Evolutionary conservation across 2,329 filamentous ascomycete genomes (phyloP).

Genomic region (Neonectria punicea): DNA sequence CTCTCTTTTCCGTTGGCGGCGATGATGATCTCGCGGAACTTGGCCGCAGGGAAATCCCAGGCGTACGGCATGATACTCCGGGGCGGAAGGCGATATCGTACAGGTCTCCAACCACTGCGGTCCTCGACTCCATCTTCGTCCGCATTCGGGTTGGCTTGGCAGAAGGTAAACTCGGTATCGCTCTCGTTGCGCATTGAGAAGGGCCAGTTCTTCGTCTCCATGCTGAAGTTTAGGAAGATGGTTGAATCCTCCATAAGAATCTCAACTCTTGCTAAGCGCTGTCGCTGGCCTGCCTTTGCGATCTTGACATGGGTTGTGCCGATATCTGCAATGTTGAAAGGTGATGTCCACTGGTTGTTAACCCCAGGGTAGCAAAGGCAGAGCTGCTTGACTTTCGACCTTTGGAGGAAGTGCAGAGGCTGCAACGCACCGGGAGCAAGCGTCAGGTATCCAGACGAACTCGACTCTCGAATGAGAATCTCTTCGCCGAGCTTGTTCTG

Average conservation of each 20-base stretch:
- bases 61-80: constrained; percentile 99
- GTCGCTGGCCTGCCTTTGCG: constrained; percentile 87
- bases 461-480: constrained; percentile 89
- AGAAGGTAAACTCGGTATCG: constrained; percentile 96
- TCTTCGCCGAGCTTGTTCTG: constrained; percentile 94
- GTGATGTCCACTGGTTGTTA: constrained; percentile 97
- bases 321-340: constrained; percentile 96
- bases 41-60: constrained; percentile 99
- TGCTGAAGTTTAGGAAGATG: constrained; percentile 89
- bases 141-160: constrained; percentile 90
- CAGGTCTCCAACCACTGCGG: constrained; percentile 88
- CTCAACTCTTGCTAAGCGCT: constrained; percentile 87
- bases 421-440: constrained; percentile 82
- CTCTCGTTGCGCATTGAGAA: constrained; percentile 99
- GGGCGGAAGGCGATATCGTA: constrained; percentile 90
- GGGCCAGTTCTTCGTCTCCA: constrained; percentile 96
- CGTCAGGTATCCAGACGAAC: constrained; percentile 85
- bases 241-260: constrained; percentile 93
- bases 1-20: constrained; percentile 66
- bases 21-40: constrained; percentile 92
- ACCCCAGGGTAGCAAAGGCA: constrained; percentile 93
- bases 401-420: constrained; percentile 89
- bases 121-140: constrained; percentile 91
- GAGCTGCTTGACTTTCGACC: constrained; percentile 84
- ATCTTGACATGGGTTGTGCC: constrained; percentile 95